These are phyloP conservation scores for Fusarium albosuccineum DNA, from an alignment of 2,329 filamentous ascomycete species.

Conservation along the genomic window DNA sequence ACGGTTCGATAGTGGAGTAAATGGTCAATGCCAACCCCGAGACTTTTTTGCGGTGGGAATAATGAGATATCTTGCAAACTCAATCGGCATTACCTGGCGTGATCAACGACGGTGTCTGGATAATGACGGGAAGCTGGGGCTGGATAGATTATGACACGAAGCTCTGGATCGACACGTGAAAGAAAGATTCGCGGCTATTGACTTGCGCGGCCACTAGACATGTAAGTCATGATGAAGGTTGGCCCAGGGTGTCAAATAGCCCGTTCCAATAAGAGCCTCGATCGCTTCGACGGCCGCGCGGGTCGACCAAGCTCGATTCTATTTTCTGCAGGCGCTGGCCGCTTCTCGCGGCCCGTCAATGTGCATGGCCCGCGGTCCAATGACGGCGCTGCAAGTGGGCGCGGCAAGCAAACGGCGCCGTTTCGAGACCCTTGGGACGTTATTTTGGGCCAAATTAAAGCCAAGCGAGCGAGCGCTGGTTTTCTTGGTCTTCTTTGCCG, in stretches of 20 bases:
- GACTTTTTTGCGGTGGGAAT: constrained; percentile 14
- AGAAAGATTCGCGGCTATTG: constrained; percentile 1
- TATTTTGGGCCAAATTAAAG: constrained; percentile 1
- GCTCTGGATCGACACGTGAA: constrained; percentile 19
- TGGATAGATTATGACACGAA: constrained; percentile 5
- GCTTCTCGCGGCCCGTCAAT: constrained; percentile 39
- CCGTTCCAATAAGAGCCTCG: constrained; percentile 20
- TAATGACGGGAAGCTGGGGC: too few relatives aligned
- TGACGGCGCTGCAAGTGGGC: constrained; percentile 5
- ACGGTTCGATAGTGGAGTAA: constrained; percentile 24
- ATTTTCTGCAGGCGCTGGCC: constrained; percentile 48
- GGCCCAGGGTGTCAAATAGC: constrained; percentile 21
- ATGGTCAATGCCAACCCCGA: constrained; percentile 11
- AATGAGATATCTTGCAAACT: background rate
- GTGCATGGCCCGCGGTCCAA: constrained; percentile 36
- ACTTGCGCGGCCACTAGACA: constrained; percentile 26
- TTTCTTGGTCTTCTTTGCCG: background rate
- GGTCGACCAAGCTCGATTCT: constrained; percentile 34
- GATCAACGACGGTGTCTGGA: background rate
- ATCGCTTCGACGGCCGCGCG: constrained; percentile 15
- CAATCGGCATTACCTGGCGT: background rate
- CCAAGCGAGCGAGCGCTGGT: too few relatives aligned
- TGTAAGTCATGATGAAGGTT: constrained; percentile 40
- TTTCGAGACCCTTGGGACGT: constrained; percentile 20
- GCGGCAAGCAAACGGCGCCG: constrained; percentile 12